Conservation (phyloP, 371 early-diverging fungal species). For the Apophysomyces variabilis region DNA sequence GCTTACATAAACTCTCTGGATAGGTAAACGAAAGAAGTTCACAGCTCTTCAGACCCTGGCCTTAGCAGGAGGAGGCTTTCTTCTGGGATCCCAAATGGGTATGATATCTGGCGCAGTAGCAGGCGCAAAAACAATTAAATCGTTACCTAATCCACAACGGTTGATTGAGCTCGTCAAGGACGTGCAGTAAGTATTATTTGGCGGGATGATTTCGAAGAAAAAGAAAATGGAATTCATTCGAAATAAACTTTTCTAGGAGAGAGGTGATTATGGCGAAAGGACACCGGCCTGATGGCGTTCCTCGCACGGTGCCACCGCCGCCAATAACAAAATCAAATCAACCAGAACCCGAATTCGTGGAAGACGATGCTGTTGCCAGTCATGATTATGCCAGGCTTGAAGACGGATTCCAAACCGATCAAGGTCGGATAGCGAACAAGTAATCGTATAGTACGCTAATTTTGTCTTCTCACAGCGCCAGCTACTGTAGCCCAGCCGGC, state of each 20-base stretch:
- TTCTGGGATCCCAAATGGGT: conserved; percentile 55
- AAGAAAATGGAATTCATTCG: too few relatives aligned
- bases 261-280: conserved; percentile 25
- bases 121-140: conserved; percentile 45
- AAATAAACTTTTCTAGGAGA: conserved; percentile 13
- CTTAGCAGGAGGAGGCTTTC: conserved; percentile 45
- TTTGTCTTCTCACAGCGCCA: neutral
- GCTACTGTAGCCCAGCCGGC: neutral
- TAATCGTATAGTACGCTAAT: neutral
- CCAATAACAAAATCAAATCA: conserved; percentile 10
- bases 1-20: neutral
- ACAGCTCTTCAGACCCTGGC: conserved; percentile 37
- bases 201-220: too few relatives aligned
- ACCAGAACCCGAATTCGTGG: conserved; percentile 5
- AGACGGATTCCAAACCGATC: conserved; percentile 21
- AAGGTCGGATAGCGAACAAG: conserved; percentile 2
- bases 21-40: conserved; percentile 38
- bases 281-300: conserved; percentile 17
- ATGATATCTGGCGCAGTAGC: conserved; percentile 47
- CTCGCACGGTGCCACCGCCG: conserved; percentile 13
- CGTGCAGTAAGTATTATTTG: conserved; percentile 43
- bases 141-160: conserved; percentile 45
- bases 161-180: conserved; percentile 43
- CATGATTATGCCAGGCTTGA: conserved; percentile 18
- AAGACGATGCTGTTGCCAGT: conserved; percentile 2